phyloP scores from a whole-genome alignment of 2,329 filamentous ascomycete species.

The Verticillium nubilum region DNA sequence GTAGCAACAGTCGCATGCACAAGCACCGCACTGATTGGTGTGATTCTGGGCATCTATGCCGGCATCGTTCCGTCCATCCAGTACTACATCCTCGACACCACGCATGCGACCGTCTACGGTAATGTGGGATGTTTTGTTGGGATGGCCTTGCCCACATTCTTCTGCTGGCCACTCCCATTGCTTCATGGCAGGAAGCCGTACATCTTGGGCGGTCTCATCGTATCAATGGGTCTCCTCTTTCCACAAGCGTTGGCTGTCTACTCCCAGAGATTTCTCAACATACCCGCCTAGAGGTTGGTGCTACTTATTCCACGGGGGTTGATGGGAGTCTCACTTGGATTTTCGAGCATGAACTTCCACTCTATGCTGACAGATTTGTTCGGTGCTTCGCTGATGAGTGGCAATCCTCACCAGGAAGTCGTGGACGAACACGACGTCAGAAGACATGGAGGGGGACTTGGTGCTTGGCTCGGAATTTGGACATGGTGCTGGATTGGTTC shows the following conservation, averaged over 20 bases:
- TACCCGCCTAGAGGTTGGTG: constrained; percentile 49
- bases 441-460: constrained; percentile 71
- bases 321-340: constrained; percentile 65
- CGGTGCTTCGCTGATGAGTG: constrained; percentile 68
- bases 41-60: constrained; percentile 70
- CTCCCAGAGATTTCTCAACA: constrained; percentile 48
- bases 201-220: constrained; percentile 59
- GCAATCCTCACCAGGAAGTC: constrained; percentile 66
- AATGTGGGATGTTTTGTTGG: constrained; percentile 70
- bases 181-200: constrained; percentile 76
- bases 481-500: constrained; percentile 73
- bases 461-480: constrained; percentile 75
- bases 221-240: constrained; percentile 69
- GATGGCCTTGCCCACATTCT: constrained; percentile 62
- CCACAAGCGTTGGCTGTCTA: constrained; percentile 67
- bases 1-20: constrained; percentile 65
- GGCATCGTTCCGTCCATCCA: constrained; percentile 76
- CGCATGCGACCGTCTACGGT: constrained; percentile 63
- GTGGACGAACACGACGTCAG: constrained; percentile 63
- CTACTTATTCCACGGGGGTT: constrained; percentile 59
- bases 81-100: constrained; percentile 66
- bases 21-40: constrained; percentile 66
- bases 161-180: constrained; percentile 69
- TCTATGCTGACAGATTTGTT: constrained; percentile 69
- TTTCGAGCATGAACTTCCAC: constrained; percentile 73